Conservation (phyloP, 495 filamentous ascomycete species). For the Apiosordaria backusii region DNA sequence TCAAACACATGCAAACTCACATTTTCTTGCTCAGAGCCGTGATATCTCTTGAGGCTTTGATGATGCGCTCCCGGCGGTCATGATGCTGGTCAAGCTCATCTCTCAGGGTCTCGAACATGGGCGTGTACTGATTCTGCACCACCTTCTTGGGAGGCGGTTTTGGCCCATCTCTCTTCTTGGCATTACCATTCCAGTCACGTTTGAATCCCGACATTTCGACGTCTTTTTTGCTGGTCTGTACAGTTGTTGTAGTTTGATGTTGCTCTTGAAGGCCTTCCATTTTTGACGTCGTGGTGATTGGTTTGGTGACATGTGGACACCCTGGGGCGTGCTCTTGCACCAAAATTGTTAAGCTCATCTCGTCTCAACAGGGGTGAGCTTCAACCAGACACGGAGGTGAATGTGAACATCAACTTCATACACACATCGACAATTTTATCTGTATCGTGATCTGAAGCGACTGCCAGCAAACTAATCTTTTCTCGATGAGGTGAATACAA, state of each 20-base stretch:
- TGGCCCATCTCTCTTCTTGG: constrained; percentile 34
- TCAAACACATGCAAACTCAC: constrained; percentile 45
- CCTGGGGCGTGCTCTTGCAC: not conserved
- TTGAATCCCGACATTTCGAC: constrained; percentile 49
- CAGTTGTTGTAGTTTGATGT: constrained; percentile 1
- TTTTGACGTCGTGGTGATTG: constrained; percentile 5
- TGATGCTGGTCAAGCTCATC: constrained; percentile 91
- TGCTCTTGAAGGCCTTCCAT: constrained; percentile 12
- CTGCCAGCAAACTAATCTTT: not conserved
- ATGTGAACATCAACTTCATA: not conserved
- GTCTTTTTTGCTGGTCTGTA: not conserved
- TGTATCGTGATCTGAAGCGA: not conserved
- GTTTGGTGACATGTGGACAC: not conserved
- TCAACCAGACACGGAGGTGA: constrained; percentile 1
- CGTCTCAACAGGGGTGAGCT: constrained; percentile 3
- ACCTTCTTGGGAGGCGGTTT: constrained; percentile 30
- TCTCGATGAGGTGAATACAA: not conserved
- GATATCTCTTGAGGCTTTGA: constrained; percentile 85
- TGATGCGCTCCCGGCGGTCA: constrained; percentile 82
- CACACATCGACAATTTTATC: not conserved
- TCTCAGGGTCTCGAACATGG: constrained; percentile 83
- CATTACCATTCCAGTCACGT: constrained; percentile 58
- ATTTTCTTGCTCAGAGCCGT: constrained; percentile 96
- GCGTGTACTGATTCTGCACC: constrained; percentile 52
- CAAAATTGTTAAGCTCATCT: constrained; percentile 8